Evolutionary conservation across 495 filamentous ascomycete genomes (phyloP), one percentile per base, ranked within the genome.

Genomic region (Penicillium desertorum): DNA sequence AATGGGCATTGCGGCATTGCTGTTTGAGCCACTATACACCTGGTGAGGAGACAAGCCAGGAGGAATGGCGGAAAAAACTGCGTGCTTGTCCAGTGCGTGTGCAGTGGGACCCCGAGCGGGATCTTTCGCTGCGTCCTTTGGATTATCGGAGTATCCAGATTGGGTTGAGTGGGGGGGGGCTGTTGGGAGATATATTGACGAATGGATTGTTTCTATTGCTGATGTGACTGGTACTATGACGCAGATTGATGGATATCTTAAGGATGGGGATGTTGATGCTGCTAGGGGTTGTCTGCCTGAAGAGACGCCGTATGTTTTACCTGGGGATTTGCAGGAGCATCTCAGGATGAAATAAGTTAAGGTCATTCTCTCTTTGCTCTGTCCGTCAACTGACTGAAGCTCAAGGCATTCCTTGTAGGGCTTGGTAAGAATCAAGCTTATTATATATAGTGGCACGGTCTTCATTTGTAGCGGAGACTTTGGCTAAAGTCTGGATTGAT

Each of bases 81-180:
- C 76, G 62, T 45, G 56, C 57, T n/a, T 63, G 62, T 22, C 63
- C 74, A 2, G 77, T 83, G 1, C 71, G 78, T 19, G 75, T 88
- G 8, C 85, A 87, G 67, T 87, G 84, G 85, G 84, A 86, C 66
- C 84, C 84, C 0, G 84, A 86, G 66, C 54, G 84, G 14, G 65
- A 64, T 37, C 64, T 79, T 9, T 47, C 53, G 34, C 32, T 85
- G 22, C 74, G 60, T 16, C 68, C 56, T 59, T 37, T 84, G 54
- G 58, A 54, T 25, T 75, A 82, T 64, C 67, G 84, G 46, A 82
- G 80, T 59, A 79, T 88, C 45, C 85, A 88, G 73, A 79, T 86
- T 60, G 85, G 85, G 19, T 73, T 86, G 39, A 71, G 74, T n/a
- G 67, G 62, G 30, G 62, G 30, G 65, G 62, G 7, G 56, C 80